Evolutionary conservation across 176 grass and related monocot genomes (phyloP).

Genomic region (Oryza glaberrima): DNA sequence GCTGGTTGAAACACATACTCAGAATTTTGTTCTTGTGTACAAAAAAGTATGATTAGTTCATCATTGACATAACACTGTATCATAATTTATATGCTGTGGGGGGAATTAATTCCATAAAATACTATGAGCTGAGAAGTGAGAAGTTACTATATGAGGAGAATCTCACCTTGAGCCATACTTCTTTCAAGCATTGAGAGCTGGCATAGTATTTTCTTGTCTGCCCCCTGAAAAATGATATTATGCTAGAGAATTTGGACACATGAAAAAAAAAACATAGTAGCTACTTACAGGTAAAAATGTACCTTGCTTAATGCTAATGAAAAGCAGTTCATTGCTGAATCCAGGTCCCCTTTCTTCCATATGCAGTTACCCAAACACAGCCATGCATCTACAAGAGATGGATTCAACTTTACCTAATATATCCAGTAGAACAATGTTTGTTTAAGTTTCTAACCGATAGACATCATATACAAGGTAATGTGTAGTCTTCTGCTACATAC

Average conservation of each 20-base stretch:
- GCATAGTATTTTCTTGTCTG: slow-evolving; percentile 84
- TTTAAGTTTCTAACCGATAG: slow-evolving; percentile 28
- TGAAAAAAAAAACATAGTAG: slow-evolving; percentile 1
- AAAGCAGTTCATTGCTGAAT: slow-evolving; percentile 85
- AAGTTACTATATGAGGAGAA: slow-evolving; percentile 25
- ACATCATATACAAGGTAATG: slow-evolving; percentile 33
- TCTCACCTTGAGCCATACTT: slow-evolving; percentile 90
- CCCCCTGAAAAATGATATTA: slow-evolving; percentile 65
- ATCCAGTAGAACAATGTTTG: slow-evolving; percentile 41
- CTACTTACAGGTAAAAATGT: slow-evolving; percentile 46
- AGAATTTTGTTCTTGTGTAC: neutral
- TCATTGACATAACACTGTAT: neutral
- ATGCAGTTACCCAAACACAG: slow-evolving; percentile 95
- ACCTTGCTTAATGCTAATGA: slow-evolving; percentile 81
- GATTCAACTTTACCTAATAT: slow-evolving; percentile 96
- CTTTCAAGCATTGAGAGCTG: slow-evolving; percentile 98
- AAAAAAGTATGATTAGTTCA: slow-evolving; percentile 4
- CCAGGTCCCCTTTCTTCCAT: slow-evolving; percentile 98
- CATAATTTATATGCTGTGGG: neutral
- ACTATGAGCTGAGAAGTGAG: neutral
- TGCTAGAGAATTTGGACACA: slow-evolving; percentile 25
- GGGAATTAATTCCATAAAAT: neutral
- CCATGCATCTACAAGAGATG: slow-evolving; percentile 94
- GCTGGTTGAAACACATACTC: neutral
- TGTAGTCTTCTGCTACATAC: slow-evolving; percentile 57